phyloP scores from a whole-genome alignment of 2,329 filamentous ascomycete species.

The Phialophora chinensis region DNA sequence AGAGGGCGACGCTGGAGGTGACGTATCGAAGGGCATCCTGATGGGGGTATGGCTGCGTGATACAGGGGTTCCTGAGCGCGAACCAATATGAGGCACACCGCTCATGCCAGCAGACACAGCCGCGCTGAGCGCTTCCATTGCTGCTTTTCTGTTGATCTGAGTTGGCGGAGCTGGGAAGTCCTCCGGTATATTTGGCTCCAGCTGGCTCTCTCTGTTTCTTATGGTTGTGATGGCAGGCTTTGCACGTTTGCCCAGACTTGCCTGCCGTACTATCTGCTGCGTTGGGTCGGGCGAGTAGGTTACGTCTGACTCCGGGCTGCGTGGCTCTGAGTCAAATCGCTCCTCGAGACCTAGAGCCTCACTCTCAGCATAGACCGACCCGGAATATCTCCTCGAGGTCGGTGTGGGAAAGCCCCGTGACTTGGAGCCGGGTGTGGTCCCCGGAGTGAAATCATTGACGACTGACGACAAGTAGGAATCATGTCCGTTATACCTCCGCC shows the following conservation, averaged over 20 bases:
- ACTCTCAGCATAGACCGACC: constrained; percentile 35
- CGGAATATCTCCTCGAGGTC: constrained; percentile 31
- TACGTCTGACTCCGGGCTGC: constrained; percentile 14
- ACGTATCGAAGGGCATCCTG: constrained; percentile 35
- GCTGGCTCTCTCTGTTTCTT: constrained; percentile 38
- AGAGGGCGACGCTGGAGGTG: constrained; percentile 31
- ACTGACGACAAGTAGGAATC: constrained; percentile 37
- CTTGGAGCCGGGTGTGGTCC: constrained; percentile 29
- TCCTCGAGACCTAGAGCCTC: constrained; percentile 31
- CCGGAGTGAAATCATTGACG: constrained; percentile 31
- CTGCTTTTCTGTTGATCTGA: constrained; percentile 27
- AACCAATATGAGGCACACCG: constrained; percentile 9
- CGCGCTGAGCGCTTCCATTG: constrained; percentile 36
- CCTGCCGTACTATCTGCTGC: constrained; percentile 47
- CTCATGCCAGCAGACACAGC: constrained; percentile 35
- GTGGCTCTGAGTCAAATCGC: constrained; percentile 13
- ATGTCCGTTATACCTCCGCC: constrained; percentile 30
- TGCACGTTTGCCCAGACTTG: constrained; percentile 51
- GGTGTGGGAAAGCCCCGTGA: constrained; percentile 33
- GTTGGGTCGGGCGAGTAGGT: constrained; percentile 25
- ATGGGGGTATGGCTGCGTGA: constrained; percentile 33
- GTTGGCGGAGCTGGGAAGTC: constrained; percentile 12
- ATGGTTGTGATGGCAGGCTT: constrained; percentile 52
- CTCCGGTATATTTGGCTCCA: constrained; percentile 38
- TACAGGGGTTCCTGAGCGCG: constrained; percentile 19